Evolutionary conservation across 257 asterid genomes (phyloP).

Genomic region (Avicennia marina): DNA sequence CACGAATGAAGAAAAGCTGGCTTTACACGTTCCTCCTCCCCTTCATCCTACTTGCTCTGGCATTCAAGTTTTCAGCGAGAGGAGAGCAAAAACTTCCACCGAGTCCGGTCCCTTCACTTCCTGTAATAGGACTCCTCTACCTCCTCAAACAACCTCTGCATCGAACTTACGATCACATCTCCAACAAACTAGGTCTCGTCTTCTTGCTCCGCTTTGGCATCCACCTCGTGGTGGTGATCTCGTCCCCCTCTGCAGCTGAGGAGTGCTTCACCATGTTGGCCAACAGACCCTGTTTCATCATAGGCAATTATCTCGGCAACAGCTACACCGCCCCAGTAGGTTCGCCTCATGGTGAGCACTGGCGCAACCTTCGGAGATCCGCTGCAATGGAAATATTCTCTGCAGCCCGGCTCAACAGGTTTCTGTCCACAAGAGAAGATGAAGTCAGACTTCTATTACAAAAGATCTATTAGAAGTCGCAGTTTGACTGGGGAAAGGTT

Average conservation of each 20-base stretch:
- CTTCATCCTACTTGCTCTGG: too few species aligned
- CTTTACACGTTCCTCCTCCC: too few species aligned
- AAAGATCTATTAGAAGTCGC: constrained; percentile 15
- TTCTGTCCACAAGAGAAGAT: constrained; percentile 30
- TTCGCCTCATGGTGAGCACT: constrained; percentile 50
- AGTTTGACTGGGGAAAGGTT: constrained; percentile 18
- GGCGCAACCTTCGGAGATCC: constrained; percentile 58
- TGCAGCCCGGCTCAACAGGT: constrained; percentile 41
- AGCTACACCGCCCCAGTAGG: constrained; percentile 22
- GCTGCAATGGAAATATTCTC: constrained; percentile 43
- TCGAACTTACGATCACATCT: constrained; percentile 26
- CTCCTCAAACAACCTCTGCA: constrained; percentile 50
- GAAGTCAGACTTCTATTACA: constrained; percentile 27
- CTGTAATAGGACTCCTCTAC: constrained; percentile 52
- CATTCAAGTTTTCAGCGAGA: too few species aligned
- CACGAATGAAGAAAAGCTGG: too few species aligned
- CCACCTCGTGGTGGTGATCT: constrained; percentile 47
- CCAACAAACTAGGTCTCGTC: constrained; percentile 45
- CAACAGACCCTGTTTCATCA: constrained; percentile 37
- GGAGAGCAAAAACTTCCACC: constrained; percentile 63
- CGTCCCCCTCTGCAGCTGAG: constrained; percentile 38
- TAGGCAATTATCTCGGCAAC: constrained; percentile 46
- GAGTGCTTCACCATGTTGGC: constrained; percentile 66
- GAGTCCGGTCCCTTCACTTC: constrained; percentile 31
- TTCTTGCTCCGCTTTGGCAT: constrained; percentile 43